Evolutionary conservation across 2,329 filamentous ascomycete genomes (phyloP).

Genomic region (Cryphonectria naterciae): DNA sequence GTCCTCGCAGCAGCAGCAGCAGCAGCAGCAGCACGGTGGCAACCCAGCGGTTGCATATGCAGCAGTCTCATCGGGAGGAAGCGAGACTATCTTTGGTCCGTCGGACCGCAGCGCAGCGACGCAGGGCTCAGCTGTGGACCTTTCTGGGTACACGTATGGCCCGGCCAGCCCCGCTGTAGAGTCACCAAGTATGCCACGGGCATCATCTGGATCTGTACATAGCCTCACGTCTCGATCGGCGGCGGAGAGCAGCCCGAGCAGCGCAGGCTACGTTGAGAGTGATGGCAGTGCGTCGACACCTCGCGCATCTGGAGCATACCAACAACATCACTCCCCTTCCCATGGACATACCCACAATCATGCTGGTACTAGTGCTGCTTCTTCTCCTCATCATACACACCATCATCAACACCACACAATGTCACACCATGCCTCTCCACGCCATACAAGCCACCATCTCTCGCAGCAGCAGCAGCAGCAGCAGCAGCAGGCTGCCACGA

Average conservation of each 20-base stretch:
- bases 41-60: slow-evolving; percentile 23
- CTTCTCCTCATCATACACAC: slow-evolving; percentile 11
- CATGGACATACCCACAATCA: slow-evolving; percentile 22
- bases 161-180: slow-evolving; percentile 29
- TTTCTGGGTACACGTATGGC: slow-evolving; percentile 35
- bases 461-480: slow-evolving; percentile 18
- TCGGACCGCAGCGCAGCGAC: slow-evolving; percentile 35
- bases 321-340: slow-evolving; percentile 14
- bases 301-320: slow-evolving; percentile 16
- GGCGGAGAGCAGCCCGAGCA: slow-evolving; percentile 21
- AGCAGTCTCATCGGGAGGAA: slow-evolving; percentile 21
- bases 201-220: slow-evolving; percentile 19
- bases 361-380: not conserved
- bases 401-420: slow-evolving; percentile 17
- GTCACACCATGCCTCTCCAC: slow-evolving; percentile 20
- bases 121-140: slow-evolving; percentile 35
- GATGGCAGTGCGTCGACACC: slow-evolving; percentile 8
- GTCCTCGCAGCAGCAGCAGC: slow-evolving; percentile 28
- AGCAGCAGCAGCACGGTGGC: slow-evolving; percentile 25
- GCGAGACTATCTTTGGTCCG: slow-evolving; percentile 35
- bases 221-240: slow-evolving; percentile 25
- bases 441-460: slow-evolving; percentile 21
- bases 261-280: slow-evolving; percentile 22
- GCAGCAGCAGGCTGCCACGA: slow-evolving; percentile 19
- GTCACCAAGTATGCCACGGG: slow-evolving; percentile 24